Conservation (phyloP, 148 eudicot species). For the Chenopodium quinoa region DNA sequence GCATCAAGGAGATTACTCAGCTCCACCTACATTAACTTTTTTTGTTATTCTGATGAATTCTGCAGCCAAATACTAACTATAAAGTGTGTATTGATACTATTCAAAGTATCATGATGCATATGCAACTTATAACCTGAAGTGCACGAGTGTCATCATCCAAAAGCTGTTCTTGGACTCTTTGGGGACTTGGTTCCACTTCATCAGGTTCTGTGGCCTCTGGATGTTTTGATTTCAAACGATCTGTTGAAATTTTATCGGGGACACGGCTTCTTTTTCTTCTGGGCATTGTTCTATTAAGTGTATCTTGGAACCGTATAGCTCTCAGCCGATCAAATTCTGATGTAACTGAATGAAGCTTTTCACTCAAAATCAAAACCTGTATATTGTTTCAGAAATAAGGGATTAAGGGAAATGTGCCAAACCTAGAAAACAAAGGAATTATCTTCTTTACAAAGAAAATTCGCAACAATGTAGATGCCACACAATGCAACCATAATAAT, state of each 20-base stretch:
- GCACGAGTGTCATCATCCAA: slow-evolving; percentile 91
- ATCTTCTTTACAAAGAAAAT: not conserved
- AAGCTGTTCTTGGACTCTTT: slow-evolving; percentile 74
- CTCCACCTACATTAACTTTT: slow-evolving; percentile 52
- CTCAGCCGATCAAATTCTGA: slow-evolving; percentile 89
- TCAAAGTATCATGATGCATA: not conserved
- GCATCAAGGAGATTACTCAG: slow-evolving; percentile 76
- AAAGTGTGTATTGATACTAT: not conserved
- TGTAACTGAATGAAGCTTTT: slow-evolving; percentile 86
- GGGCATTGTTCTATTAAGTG: slow-evolving; percentile 67
- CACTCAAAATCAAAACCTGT: slow-evolving; percentile 92
- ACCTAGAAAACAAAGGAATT: not conserved
- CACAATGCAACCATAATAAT: not conserved
- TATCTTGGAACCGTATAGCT: slow-evolving; percentile 87
- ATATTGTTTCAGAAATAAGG: not conserved
- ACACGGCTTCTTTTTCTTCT: slow-evolving; percentile 60
- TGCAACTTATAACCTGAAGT: slow-evolving; percentile 61
- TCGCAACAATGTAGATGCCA: not conserved
- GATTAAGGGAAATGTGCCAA: not conserved
- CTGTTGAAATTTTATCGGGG: slow-evolving; percentile 30
- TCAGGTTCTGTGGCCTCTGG: slow-evolving; percentile 44
- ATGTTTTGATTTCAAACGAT: slow-evolving; percentile 32
- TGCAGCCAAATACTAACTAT: not conserved
- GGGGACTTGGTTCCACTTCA: slow-evolving; percentile 56
- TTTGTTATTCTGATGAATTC: not conserved